Conservation (phyloP, 2,329 filamentous ascomycete genomes). For the Stemphylium vesicarium region DNA sequence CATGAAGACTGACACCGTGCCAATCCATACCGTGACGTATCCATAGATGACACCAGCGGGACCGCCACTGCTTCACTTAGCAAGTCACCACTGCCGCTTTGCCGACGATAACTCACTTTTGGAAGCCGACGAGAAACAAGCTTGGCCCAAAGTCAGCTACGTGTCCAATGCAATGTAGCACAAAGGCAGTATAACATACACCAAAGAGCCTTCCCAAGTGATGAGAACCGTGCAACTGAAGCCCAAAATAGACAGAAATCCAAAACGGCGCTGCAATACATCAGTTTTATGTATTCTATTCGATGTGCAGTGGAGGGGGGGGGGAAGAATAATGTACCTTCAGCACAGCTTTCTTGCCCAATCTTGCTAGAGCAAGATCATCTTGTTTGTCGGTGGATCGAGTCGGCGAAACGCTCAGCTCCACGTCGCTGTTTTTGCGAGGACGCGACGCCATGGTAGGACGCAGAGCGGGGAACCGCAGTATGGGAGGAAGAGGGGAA, state of each 20-base stretch:
- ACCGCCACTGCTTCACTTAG: slow-evolving; percentile 29
- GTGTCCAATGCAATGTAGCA: neutral
- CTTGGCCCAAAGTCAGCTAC: slow-evolving; percentile 17
- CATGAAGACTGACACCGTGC: slow-evolving; percentile 36
- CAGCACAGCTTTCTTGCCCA: slow-evolving; percentile 34
- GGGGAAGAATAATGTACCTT: slow-evolving; percentile 17
- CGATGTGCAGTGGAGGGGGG: neutral
- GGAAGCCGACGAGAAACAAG: slow-evolving; percentile 23
- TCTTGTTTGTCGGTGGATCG: slow-evolving; percentile 21
- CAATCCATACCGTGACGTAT: slow-evolving; percentile 38
- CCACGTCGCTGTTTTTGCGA: slow-evolving; percentile 19
- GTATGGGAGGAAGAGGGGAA: neutral
- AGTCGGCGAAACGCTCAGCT: slow-evolving; percentile 14
- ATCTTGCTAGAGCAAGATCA: slow-evolving; percentile 24
- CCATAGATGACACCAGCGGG: slow-evolving; percentile 41
- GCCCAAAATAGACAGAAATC: slow-evolving; percentile 34
- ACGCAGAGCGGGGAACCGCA: neutral
- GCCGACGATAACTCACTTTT: slow-evolving; percentile 24
- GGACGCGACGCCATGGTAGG: slow-evolving; percentile 16
- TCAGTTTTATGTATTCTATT: neutral
- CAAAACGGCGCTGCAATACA: slow-evolving; percentile 29
- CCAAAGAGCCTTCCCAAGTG: slow-evolving; percentile 37
- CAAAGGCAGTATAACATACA: slow-evolving; percentile 17
- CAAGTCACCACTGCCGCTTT: neutral
- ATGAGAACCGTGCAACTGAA: slow-evolving; percentile 38